Percentiles rank a stretch among this genome's conserved stretches.
phyloP scores from a whole-genome alignment of 2,329 filamentous ascomycete species.

The Monosporascus ibericus region DNA sequence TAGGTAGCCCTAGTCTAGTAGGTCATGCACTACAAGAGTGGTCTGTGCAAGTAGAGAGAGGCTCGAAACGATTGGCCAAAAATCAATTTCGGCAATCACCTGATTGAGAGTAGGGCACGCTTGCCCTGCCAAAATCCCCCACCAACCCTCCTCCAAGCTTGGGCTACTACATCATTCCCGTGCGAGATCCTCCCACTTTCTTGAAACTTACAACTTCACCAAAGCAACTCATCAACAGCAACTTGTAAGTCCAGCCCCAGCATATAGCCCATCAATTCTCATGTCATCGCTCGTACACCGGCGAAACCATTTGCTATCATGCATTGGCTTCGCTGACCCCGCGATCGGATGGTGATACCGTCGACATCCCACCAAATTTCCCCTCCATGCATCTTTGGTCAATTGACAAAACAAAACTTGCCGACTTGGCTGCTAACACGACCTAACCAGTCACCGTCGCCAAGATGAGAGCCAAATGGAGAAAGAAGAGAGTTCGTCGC shows the following conservation, averaged over 20 bases:
- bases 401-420: not conserved
- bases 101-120: constrained; percentile 21
- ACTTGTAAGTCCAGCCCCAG: constrained; percentile 18
- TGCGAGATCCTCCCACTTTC: constrained; percentile 7
- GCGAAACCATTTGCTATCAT: not conserved
- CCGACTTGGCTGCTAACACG: constrained; percentile 9
- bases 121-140: constrained; percentile 12
- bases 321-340: not conserved
- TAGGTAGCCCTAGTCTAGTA: too few relatives aligned
- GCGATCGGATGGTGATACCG: not conserved
- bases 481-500: constrained; percentile 99
- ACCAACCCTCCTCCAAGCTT: not conserved
- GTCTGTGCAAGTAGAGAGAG: too few relatives aligned
- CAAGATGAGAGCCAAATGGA: constrained; percentile 95
- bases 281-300: not conserved
- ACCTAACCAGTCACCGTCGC: constrained; percentile 13
- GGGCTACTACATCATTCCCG: constrained; percentile 3
- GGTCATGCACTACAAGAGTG: too few relatives aligned
- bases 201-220: constrained; percentile 23
- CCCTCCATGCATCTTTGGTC: not conserved
- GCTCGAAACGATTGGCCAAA: not conserved
- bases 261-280: not conserved
- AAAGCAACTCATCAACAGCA: constrained; percentile 27
- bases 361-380: not conserved
- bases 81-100: not conserved